Base-by-base conservation (phyloP, 805 yeast species). In the Pichia nakasei region DNA sequence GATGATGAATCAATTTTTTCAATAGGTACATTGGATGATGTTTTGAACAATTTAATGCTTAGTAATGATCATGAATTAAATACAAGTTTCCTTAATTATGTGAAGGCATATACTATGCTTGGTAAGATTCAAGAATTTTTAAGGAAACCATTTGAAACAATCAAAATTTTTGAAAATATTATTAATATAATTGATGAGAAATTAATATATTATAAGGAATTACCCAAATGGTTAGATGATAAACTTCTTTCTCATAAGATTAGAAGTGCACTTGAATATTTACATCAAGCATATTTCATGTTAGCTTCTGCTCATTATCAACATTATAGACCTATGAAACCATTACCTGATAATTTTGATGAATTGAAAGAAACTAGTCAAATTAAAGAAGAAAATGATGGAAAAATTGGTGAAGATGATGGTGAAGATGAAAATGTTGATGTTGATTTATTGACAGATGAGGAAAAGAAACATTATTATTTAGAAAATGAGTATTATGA, bases 271-370 rank as follows among this genome's bases (percentile, higher is more conserved):
- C 51, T 71, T 27, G 82, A 85, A 41, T 54, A 78, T 11, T 62
- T 85, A 15, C 97, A 93, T 58, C 80, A 89, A 41, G 72, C 82
- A 37, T 82, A 76, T 55, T 91, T 89, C 56, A 76, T 87, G 48
- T 66, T 84, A 22, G 97, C 86, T 0, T 77, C 88, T 2, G 75
- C 84, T 0, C 76, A 82, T 54, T 85, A 72, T 50, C 89, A 82
- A 52, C 56, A 68, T 29, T 67, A 68, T 37, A 56, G 64, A 12
- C 71, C 69, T 8, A 60, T 62, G 54, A 52, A 56, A 19, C 56
- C 57, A 4, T 46, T 62, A 34, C 59, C 62, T 11, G 60, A 61
- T 37, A 55, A 50, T 6, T 60, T 62, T 46, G 63, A 64, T 35
- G 62, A 60, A 24, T 51, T 59, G 19, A 49, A 57, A 38, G 37